phyloP scores from a whole-genome alignment of 2,329 filamentous ascomycete species.

The Ambrosiella cleistominuta region DNA sequence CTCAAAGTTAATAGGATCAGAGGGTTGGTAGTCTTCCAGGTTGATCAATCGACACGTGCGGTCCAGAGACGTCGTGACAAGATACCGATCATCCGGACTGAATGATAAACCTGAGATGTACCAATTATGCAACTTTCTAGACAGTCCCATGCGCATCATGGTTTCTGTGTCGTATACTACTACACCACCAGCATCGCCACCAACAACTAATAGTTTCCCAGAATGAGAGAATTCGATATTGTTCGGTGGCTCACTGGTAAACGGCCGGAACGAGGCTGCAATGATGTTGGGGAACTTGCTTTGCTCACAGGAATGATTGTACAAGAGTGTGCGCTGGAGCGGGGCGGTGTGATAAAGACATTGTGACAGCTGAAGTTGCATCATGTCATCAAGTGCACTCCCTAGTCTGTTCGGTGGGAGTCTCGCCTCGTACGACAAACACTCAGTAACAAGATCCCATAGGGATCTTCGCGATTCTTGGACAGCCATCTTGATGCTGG shows the following conservation, averaged over 20 bases:
- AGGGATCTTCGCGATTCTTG: slow-evolving; percentile 63
- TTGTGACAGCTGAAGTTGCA: slow-evolving; percentile 61
- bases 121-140: slow-evolving; percentile 45
- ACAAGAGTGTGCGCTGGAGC: slow-evolving; percentile 65
- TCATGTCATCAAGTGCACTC: slow-evolving; percentile 64
- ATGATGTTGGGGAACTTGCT: slow-evolving; percentile 61
- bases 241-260: slow-evolving; percentile 44
- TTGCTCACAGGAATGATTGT: slow-evolving; percentile 69
- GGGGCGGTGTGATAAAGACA: slow-evolving; percentile 82
- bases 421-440: slow-evolving; percentile 91
- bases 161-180: slow-evolving; percentile 63
- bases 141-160: slow-evolving; percentile 41
- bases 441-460: slow-evolving; percentile 35
- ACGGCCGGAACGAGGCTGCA: slow-evolving; percentile 23
- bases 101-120: slow-evolving; percentile 71
- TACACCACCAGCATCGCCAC: slow-evolving; percentile 56
- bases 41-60: slow-evolving; percentile 53
- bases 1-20: slow-evolving; percentile 14
- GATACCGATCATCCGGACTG: slow-evolving; percentile 77
- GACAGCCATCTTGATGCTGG: slow-evolving; percentile 45
- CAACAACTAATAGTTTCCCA: slow-evolving; percentile 71
- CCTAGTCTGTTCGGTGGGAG: slow-evolving; percentile 82
- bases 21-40: slow-evolving; percentile 34
- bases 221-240: slow-evolving; percentile 85
- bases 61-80: slow-evolving; percentile 71